Percentiles rank a stretch among this genome's conserved stretches.
Evolutionary conservation across 805 yeast species (phyloP).

Genomic region (Sugiyamaella americana): DNA sequence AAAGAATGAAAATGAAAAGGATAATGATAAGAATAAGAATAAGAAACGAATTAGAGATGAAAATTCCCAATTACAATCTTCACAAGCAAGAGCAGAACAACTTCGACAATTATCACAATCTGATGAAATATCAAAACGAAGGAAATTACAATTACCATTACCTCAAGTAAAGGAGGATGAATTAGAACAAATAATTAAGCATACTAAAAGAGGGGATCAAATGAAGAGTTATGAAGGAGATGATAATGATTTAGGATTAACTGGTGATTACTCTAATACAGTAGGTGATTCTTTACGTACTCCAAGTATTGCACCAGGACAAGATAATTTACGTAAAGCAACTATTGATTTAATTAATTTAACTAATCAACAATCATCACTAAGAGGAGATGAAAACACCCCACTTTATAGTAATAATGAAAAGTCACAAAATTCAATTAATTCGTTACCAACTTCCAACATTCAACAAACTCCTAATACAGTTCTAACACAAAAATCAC

Average conservation of each 20-base stretch:
- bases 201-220: constrained; percentile 22
- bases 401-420: constrained; percentile 13
- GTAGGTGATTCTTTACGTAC: not conserved
- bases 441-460: not conserved
- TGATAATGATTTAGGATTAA: constrained; percentile 16
- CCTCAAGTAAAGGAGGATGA: constrained; percentile 32
- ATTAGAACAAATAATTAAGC: constrained; percentile 28
- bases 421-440: not conserved
- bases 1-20: constrained; percentile 11
- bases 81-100: constrained; percentile 27
- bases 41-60: constrained; percentile 18
- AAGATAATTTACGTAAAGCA: not conserved
- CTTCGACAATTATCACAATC: constrained; percentile 25
- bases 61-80: constrained; percentile 21
- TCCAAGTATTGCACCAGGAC: not conserved
- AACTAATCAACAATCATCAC: constrained; percentile 33
- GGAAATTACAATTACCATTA: constrained; percentile 35
- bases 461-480: constrained; percentile 5
- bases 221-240: constrained; percentile 21
- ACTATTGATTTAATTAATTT: constrained; percentile 29
- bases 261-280: constrained; percentile 4
- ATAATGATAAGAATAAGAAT: constrained; percentile 11
- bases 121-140: constrained; percentile 34
- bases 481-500: constrained; percentile 13
- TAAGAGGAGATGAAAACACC: constrained; percentile 29